Percentiles rank a stretch among this genome's conserved stretches.
phyloP scores from a whole-genome alignment of 2,329 filamentous ascomycete genomes.

The Thielaviopsis euricoi region DNA sequence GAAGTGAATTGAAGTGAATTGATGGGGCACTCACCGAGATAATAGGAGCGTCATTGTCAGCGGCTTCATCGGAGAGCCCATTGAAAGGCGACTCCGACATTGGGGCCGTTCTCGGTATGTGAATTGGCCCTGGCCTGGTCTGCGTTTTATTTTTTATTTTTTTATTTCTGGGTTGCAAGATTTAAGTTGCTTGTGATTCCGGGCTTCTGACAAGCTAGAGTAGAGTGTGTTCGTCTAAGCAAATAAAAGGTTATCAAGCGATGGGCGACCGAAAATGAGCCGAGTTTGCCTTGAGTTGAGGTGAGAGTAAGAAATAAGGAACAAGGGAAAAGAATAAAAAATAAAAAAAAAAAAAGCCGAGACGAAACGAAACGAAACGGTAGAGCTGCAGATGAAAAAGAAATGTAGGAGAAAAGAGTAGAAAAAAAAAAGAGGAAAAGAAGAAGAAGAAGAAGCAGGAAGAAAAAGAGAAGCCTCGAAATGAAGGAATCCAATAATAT shows the following conservation, averaged over 20 bases:
- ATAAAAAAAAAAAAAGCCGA: not conserved
- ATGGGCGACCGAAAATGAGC: not conserved
- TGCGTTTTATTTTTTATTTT: not conserved
- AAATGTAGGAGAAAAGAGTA: too few species aligned
- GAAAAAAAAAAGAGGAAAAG: too few species aligned
- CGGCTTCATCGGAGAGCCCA: constrained; percentile 10
- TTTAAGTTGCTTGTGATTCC: not conserved
- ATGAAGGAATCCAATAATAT: constrained; percentile 9
- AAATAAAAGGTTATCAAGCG: not conserved
- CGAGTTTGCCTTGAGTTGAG: not conserved
- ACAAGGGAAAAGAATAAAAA: too few species aligned
- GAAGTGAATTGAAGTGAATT: too few species aligned
- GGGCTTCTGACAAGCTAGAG: not conserved
- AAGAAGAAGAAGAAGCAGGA: not conserved
- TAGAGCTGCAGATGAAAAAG: not conserved
- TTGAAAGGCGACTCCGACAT: constrained; percentile 12
- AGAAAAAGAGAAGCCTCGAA: not conserved
- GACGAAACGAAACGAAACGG: not conserved
- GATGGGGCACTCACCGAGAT: constrained; percentile 12
- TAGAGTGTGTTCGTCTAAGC: not conserved
- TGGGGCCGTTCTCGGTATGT: not conserved
- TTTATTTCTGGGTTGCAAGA: not conserved
- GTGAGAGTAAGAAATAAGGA: not conserved
- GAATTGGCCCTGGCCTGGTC: not conserved
- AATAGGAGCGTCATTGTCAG: constrained; percentile 12